phyloP scores from a whole-genome alignment of 495 filamentous ascomycete genomes.

The Aspergillus avenaceus region DNA sequence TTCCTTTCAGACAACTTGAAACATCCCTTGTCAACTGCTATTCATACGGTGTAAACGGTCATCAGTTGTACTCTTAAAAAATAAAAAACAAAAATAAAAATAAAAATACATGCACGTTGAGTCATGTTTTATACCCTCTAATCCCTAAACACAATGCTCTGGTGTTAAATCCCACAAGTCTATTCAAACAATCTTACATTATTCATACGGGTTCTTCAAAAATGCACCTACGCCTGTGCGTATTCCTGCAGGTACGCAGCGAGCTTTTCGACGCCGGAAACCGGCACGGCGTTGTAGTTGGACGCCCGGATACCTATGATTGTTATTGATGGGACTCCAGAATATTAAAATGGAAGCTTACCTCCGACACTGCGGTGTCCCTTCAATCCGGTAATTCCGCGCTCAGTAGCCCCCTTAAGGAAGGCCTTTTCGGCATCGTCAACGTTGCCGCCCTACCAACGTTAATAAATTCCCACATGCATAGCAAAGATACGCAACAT shows the following conservation, averaged over 20 bases:
- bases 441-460: constrained; percentile 37
- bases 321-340: constrained; percentile 3
- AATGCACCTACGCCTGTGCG: constrained; percentile 9
- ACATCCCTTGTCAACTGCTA: too few relatives aligned
- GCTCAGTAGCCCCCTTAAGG: constrained; percentile 62
- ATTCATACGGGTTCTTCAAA: background rate
- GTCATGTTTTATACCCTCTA: background rate
- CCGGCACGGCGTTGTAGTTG: constrained; percentile 58
- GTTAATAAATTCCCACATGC: too few relatives aligned
- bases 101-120: background rate
- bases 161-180: background rate
- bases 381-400: constrained; percentile 67
- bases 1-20: background rate
- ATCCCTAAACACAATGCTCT: background rate
- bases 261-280: constrained; percentile 55
- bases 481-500: constrained; percentile 7
- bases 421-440: constrained; percentile 73
- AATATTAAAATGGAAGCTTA: constrained; percentile 58
- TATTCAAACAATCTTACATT: background rate
- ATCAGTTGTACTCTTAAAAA: too few relatives aligned
- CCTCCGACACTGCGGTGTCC: constrained; percentile 80
- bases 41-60: too few relatives aligned
- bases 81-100: too few relatives aligned
- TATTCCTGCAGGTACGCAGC: constrained; percentile 55
- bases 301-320: constrained; percentile 24